Percentiles rank a stretch among this genome's conserved stretches.
Evolutionary conservation across 768 basidiomycete genomes (phyloP).

Genomic region (Leccinum aurantiacum): DNA sequence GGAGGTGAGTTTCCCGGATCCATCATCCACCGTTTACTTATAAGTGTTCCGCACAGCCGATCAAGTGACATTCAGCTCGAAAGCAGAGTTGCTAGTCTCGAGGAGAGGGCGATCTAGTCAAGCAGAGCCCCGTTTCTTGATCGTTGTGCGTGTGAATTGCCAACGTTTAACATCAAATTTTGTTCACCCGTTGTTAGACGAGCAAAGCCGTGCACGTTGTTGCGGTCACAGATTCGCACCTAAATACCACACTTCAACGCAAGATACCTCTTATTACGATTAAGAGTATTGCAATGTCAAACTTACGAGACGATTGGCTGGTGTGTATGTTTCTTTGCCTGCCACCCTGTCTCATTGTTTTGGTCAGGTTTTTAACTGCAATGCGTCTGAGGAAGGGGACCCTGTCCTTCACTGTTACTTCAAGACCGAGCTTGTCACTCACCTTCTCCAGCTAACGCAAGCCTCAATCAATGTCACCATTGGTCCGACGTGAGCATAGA

Average conservation of each 20-base stretch:
- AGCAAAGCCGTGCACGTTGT: slow-evolving; percentile 77
- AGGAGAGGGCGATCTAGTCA: slow-evolving; percentile 85
- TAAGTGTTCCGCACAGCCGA: slow-evolving; percentile 50
- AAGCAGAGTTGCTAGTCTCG: slow-evolving; percentile 79
- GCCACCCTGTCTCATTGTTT: slow-evolving; percentile 8
- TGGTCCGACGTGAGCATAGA: slow-evolving; percentile 64
- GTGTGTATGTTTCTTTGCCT: slow-evolving; percentile 41
- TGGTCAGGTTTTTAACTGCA: slow-evolving; percentile 71
- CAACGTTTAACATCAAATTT: not conserved
- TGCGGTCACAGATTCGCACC: slow-evolving; percentile 59
- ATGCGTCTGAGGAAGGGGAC: slow-evolving; percentile 88
- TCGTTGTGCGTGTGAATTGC: slow-evolving; percentile 62
- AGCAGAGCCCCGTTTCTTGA: slow-evolving; percentile 84
- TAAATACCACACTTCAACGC: slow-evolving; percentile 66
- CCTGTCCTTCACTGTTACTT: slow-evolving; percentile 88
- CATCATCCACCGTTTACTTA: not conserved
- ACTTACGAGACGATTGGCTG: slow-evolving; percentile 92
- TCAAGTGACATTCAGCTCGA: slow-evolving; percentile 78
- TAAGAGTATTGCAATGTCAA: slow-evolving; percentile 83
- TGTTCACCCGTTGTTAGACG: slow-evolving; percentile 19
- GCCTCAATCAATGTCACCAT: slow-evolving; percentile 72
- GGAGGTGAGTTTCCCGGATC: slow-evolving; percentile 51
- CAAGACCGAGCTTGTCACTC: slow-evolving; percentile 92
- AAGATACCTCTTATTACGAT: slow-evolving; percentile 91
- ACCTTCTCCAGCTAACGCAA: slow-evolving; percentile 78